Base-by-base conservation (phyloP, 2,329 filamentous ascomycete species). In the Colletotrichum orchidophilum region DNA sequence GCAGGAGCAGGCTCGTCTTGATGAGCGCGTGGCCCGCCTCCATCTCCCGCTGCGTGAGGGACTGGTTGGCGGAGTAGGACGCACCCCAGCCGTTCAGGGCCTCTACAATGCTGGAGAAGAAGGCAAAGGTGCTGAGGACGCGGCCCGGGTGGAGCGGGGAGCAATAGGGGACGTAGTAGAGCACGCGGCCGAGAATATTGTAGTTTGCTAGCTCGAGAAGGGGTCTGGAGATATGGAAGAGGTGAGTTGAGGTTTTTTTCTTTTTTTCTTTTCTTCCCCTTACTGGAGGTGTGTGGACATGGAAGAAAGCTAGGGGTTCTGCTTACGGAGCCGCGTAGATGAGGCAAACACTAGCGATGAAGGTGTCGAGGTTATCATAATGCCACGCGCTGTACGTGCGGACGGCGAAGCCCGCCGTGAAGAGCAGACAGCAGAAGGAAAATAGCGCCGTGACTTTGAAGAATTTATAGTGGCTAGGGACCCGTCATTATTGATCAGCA, bases 131-230 rank as follows among this genome's bases (percentile, higher is more conserved):
- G 5, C 81, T 81, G 18, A 87, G 75, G 18, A 87, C 83, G 29
- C 81, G 78, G 26, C 82, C 80, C 0, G 86, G 84, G 49, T 85
- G 80, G 35, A 88, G 77, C 0, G 88, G 89, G 0, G 89, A 84
- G 67, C 87, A 83, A 75, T 90, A 88, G 0, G 89, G 89, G 3
- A 90, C 83, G 76, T 90, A 91, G 77, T 87, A 88, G 24, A 92
- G 82, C 13, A 90, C 82, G 4, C 89, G 85, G 2, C 87, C 87
- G 27, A 92, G 85, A 66, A 91, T 85, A 74, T 90, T 86, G 78
- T 91, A 92, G 75, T 91, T 90, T 66, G 87, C 85, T 3, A 89
- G 83, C 63, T 90, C 88, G 50, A 91, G 85, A 3, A 91, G 82
- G 0, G 90, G 90, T 18, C 86, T 87, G 9, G 29, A 24, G 63